phyloP scores from a whole-genome alignment of 805 yeast species.

The Jamesozyma spencerorum region DNA sequence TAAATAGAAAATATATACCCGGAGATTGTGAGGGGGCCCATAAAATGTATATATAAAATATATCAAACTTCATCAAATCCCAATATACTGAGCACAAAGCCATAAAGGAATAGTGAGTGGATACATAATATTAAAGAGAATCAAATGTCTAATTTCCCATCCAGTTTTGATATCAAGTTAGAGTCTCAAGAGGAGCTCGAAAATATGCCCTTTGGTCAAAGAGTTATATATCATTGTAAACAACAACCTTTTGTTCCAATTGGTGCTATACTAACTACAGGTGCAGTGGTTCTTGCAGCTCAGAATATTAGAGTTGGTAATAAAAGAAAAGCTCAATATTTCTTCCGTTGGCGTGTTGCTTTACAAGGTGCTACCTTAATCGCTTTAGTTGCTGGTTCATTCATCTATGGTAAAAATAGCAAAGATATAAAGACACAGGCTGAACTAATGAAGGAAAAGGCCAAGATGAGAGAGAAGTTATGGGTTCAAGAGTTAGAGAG shows the following conservation, averaged over 20 bases:
- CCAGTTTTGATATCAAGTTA: conserved; percentile 12
- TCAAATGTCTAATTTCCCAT: conserved; percentile 29
- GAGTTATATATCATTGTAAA: conserved; percentile 52
- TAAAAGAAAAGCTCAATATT: conserved; percentile 65
- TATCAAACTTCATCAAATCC: too few species aligned
- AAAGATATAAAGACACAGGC: conserved; percentile 46
- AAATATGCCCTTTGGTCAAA: conserved; percentile 20
- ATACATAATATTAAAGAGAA: too few species aligned
- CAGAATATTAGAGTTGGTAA: conserved; percentile 66
- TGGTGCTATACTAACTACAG: conserved; percentile 69
- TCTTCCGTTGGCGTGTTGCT: conserved; percentile 85
- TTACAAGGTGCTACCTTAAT: conserved; percentile 76
- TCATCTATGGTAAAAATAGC: conserved; percentile 47
- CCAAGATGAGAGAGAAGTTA: conserved; percentile 70
- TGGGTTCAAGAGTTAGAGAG: conserved; percentile 91
- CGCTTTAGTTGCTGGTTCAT: conserved; percentile 76
- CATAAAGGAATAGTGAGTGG: too few species aligned
- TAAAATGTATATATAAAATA: too few species aligned
- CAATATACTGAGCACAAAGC: too few species aligned
- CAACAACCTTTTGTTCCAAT: conserved; percentile 87
- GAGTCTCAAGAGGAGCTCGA: conserved; percentile 4
- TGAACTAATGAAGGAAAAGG: conserved; percentile 63
- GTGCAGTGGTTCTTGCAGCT: conserved; percentile 74
- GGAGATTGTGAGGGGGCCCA: too few species aligned
- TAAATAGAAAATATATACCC: too few species aligned